Evolutionary conservation across 2,329 filamentous ascomycete genomes (phyloP).

Genomic region (Nigrograna mackinnonii): DNA sequence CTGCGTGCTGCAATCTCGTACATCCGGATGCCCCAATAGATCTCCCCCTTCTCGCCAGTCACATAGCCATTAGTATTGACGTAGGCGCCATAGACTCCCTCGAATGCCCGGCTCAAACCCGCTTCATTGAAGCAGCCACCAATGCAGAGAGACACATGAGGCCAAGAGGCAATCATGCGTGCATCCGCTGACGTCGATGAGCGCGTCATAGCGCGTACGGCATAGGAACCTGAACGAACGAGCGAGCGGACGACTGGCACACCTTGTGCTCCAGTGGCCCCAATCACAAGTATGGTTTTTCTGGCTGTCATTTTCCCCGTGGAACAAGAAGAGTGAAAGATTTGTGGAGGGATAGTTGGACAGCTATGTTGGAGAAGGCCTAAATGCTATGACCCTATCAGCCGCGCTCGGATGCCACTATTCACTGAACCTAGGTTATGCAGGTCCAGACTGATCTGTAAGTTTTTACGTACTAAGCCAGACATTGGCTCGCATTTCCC

Average conservation of each 20-base stretch:
- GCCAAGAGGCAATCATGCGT: constrained; percentile 45
- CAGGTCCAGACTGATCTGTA: no score
- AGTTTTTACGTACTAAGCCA: no score
- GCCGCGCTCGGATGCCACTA: no score
- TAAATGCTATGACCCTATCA: no score
- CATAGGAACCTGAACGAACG: constrained; percentile 38
- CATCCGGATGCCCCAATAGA: constrained; percentile 47
- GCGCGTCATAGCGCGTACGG: constrained; percentile 45
- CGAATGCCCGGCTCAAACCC: constrained; percentile 49
- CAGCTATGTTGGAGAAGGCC: no score
- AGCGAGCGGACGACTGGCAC: constrained; percentile 11
- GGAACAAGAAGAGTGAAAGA: no score
- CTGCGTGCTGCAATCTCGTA: constrained; percentile 42
- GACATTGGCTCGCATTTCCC: no score
- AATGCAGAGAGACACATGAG: constrained; percentile 49
- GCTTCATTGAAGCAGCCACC: constrained; percentile 54
- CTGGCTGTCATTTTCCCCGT: no score
- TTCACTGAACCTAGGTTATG: no score
- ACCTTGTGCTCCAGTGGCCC: constrained; percentile 30
- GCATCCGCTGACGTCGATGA: constrained; percentile 8
- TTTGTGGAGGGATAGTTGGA: no score
- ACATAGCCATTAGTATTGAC: constrained; percentile 61
- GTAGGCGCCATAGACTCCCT: constrained; percentile 53
- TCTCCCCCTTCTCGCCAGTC: constrained; percentile 56
- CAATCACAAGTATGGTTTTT: constrained; percentile 22